These are phyloP conservation scores for Ceratocystis lukuohia DNA, from an alignment of 2,329 filamentous ascomycete genomes.

Conservation along the genomic window DNA sequence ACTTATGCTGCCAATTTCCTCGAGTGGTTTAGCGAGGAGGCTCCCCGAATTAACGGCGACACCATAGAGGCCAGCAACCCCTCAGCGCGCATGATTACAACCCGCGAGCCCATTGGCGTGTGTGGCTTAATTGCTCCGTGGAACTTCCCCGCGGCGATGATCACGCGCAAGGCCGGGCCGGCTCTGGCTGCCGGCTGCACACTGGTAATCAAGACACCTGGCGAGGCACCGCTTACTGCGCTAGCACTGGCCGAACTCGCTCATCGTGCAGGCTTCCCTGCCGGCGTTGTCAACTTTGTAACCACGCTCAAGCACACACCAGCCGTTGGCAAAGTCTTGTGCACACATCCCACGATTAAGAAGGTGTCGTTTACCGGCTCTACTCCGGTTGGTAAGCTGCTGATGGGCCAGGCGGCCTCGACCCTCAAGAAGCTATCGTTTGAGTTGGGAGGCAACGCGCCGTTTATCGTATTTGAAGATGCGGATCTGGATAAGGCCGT, in stretches of 20 bases:
- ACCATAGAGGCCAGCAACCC: slow-evolving; percentile 44
- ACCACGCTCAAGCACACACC: slow-evolving; percentile 65
- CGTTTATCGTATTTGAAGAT: slow-evolving; percentile 66
- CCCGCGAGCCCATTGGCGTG: slow-evolving; percentile 27
- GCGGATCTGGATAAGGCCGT: slow-evolving; percentile 56
- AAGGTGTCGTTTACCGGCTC: slow-evolving; percentile 64
- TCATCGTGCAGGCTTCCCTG: slow-evolving; percentile 70
- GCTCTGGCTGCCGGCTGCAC: slow-evolving; percentile 59
- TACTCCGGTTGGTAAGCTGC: slow-evolving; percentile 31
- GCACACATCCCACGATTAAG: slow-evolving; percentile 35
- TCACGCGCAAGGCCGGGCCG: slow-evolving; percentile 34
- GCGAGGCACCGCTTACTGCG: slow-evolving; percentile 78
- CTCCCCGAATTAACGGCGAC: slow-evolving; percentile 35
- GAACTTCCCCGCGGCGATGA: slow-evolving; percentile 49
- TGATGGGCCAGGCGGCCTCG: slow-evolving; percentile 57
- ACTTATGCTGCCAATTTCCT: slow-evolving; percentile 47
- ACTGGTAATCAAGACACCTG: slow-evolving; percentile 73
- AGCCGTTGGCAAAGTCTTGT: slow-evolving; percentile 51
- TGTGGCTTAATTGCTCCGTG: slow-evolving; percentile 29
- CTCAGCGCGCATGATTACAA: slow-evolving; percentile 37
- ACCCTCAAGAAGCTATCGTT: slow-evolving; percentile 63
- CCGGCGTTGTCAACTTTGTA: slow-evolving; percentile 76
- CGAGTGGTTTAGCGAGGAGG: slow-evolving; percentile 53
- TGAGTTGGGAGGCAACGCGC: slow-evolving; percentile 61
- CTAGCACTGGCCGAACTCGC: slow-evolving; percentile 74